phyloP scores from a whole-genome alignment of 257 asterid genomes.

The Ophiorrhiza pumila region DNA sequence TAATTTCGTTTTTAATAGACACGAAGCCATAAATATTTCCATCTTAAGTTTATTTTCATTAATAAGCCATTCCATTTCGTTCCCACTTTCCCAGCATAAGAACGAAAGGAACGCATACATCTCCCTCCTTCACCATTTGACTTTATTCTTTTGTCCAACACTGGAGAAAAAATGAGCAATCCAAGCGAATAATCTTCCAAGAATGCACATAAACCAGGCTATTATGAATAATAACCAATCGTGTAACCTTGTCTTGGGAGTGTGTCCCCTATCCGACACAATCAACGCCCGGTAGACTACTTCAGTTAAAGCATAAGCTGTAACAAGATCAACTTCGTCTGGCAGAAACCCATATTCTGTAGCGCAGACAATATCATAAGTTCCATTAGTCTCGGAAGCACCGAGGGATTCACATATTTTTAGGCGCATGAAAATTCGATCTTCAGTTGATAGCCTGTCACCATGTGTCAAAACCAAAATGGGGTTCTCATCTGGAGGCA shows the following conservation, averaged over 20 bases:
- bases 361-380: conserved; percentile 28
- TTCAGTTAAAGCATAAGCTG: conserved; percentile 28
- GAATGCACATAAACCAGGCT: conserved; percentile 15
- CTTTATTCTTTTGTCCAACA: conserved; percentile 16
- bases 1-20: not conserved
- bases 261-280: conserved; percentile 26
- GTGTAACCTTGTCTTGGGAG: conserved; percentile 16
- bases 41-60: too few relatives aligned
- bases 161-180: conserved; percentile 22
- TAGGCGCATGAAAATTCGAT: conserved; percentile 21
- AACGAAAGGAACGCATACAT: too few relatives aligned
- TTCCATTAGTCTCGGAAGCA: conserved; percentile 21
- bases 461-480: conserved; percentile 29
- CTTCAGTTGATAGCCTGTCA: conserved; percentile 29
- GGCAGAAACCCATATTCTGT: conserved; percentile 30
- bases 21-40: too few relatives aligned
- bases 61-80: too few relatives aligned
- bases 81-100: too few relatives aligned
- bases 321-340: conserved; percentile 25
- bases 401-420: conserved; percentile 30
- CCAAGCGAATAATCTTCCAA: conserved; percentile 18
- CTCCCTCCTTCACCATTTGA: conserved; percentile 21
- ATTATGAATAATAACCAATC: conserved; percentile 20
- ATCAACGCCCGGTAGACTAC: conserved; percentile 30
- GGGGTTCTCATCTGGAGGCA: conserved; percentile 26